These are phyloP conservation scores for Chondrostereum purpureum DNA, from an alignment of 1,284 basidiomycete species.

Conservation along the genomic window DNA sequence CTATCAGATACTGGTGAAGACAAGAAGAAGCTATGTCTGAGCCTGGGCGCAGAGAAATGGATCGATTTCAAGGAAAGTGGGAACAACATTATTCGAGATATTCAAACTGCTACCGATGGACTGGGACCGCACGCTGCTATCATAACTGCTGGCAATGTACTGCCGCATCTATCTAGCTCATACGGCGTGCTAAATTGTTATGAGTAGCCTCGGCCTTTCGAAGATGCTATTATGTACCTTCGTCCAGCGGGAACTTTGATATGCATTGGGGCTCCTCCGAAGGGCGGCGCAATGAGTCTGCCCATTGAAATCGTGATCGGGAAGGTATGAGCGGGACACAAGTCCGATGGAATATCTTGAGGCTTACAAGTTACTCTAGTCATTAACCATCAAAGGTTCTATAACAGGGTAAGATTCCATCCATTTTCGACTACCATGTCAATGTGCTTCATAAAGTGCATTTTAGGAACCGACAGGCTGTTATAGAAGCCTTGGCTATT, in stretches of 20 bases:
- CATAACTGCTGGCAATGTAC: slow-evolving; percentile 41
- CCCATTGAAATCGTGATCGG: slow-evolving; percentile 55
- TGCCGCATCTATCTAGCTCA: slow-evolving; percentile 10
- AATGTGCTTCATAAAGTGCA: slow-evolving; percentile 24
- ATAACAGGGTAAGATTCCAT: slow-evolving; percentile 44
- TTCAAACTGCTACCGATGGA: slow-evolving; percentile 53
- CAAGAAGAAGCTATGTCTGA: slow-evolving; percentile 53
- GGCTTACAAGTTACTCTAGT: slow-evolving; percentile 21
- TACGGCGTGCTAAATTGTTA: background rate
- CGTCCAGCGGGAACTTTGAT: slow-evolving; percentile 52
- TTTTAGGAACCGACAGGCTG: slow-evolving; percentile 60
- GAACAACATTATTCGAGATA: slow-evolving; percentile 41
- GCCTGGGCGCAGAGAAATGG: slow-evolving; percentile 64
- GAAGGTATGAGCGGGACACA: slow-evolving; percentile 31
- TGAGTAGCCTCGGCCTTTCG: slow-evolving; percentile 47
- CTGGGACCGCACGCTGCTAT: slow-evolving; percentile 63
- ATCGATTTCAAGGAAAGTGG: slow-evolving; percentile 52
- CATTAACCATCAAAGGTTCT: slow-evolving; percentile 51
- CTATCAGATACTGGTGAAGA: slow-evolving; percentile 60
- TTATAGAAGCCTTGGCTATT: slow-evolving; percentile 57
- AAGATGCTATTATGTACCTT: slow-evolving; percentile 60
- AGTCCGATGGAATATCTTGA: background rate
- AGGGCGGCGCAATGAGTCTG: slow-evolving; percentile 29
- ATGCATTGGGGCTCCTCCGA: slow-evolving; percentile 52
- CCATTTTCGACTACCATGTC: no score